Base-by-base conservation (phyloP, 805 yeast genomes). In the Candida vartiovaarae region DNA sequence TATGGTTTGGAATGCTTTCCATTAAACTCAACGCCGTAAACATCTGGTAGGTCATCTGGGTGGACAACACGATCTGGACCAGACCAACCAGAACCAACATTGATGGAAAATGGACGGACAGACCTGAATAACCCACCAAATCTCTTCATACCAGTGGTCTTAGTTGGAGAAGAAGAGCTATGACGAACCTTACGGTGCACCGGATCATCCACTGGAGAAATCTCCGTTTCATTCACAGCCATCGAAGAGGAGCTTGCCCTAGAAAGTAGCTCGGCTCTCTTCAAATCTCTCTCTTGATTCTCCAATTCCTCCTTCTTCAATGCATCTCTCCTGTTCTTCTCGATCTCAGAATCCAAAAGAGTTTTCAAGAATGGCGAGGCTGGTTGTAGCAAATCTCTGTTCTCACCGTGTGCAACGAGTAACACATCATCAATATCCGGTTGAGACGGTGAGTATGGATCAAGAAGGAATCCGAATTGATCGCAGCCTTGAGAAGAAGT, bases 31-130 rank as follows among this genome's bases (percentile, higher is more conserved):
- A 63, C 55, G 29, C 60, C 42, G 3, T 64, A 66, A 3, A 78
- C 65, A 40, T 68, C 74, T 0, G 95, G 95, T 38, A 89, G 65
- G 36, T 81, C 84, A 36, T 58, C 56, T 1, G 76, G 71, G n/a
- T 61, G 64, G 26, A 74, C 74, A 31, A 72, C 62, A 51, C 69
- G 63, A 30, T 79, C 84, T 6, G 71, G 53, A 28, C 65, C 57
- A 44, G 65, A 45, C 65, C 65, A 52, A 45, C 64, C 57, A 37
- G 71, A 58, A 40, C 63, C 54, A 52, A 63, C 75, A 50, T 70
- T 73, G 37, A 78, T 66, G 1, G 84, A 72, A 50, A 83, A 83
- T 27, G 86, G 82, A 43, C 85, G 70, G 1, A 78, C 66, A 11
- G 66, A 61, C 47, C 75, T 80, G 55, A 79, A 76, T 31, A 80